Evolutionary conservation across 1,139 yeast species (phyloP).

Genomic region (Blastobotrys buckinghamii): DNA sequence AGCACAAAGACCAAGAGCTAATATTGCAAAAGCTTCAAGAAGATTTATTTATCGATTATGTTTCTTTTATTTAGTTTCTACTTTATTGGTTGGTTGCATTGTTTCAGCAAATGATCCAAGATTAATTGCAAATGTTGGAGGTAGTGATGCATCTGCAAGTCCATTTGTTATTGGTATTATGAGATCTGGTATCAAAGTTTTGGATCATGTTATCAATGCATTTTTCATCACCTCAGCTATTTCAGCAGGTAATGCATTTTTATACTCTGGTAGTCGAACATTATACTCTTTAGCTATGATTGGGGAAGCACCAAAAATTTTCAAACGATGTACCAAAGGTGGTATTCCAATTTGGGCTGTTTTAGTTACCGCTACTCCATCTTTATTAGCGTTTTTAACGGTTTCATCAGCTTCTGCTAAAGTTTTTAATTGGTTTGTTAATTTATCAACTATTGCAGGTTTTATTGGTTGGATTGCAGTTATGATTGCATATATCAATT

Average conservation of each 20-base stretch:
- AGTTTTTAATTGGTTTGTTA: constrained; percentile 51
- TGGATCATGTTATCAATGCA: constrained; percentile 67
- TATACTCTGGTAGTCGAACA: constrained; percentile 76
- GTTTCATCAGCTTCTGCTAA: constrained; percentile 34
- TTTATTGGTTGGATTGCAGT: constrained; percentile 51
- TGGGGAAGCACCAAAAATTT: constrained; percentile 69
- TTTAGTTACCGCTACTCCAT: constrained; percentile 44
- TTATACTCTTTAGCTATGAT: constrained; percentile 78
- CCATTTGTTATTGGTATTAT: constrained; percentile 69
- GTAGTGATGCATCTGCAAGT: constrained; percentile 51
- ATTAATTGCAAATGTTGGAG: constrained; percentile 43
- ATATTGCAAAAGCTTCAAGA: constrained; percentile 63
- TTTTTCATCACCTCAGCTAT: constrained; percentile 64
- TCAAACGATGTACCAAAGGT: constrained; percentile 64
- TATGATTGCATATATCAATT: constrained; percentile 44
- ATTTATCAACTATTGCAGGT: constrained; percentile 48
- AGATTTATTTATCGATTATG: constrained; percentile 70
- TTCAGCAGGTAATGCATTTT: constrained; percentile 70
- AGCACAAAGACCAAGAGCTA: constrained; percentile 63
- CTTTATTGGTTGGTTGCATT: constrained; percentile 52
- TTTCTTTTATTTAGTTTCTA: constrained; percentile 54
- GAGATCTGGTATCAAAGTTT: constrained; percentile 50
- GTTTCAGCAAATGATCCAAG: constrained; percentile 54
- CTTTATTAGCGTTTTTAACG: constrained; percentile 42
- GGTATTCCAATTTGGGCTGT: constrained; percentile 75